Base-by-base conservation (phyloP, 1,139 yeast genomes). In the Protomyces inouyei region DNA sequence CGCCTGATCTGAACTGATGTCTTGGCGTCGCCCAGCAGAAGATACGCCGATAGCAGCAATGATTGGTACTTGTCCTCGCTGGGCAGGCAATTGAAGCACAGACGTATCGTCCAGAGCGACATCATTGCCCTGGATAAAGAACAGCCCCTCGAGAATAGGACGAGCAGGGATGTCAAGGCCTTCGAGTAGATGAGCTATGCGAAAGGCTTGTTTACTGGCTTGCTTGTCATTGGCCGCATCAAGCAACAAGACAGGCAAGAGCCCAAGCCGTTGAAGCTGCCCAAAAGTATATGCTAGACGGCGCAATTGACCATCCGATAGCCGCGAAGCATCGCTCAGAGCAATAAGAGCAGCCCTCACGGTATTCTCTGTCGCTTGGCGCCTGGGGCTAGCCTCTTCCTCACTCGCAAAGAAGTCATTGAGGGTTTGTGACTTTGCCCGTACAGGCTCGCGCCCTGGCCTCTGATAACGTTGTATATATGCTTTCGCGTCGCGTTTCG, bases 401-500 rank as follows among this genome's bases (percentile, higher is more conserved):
- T 28, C 63, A 9, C 52, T 52, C 3, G 25, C 45, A 57, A 59
- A 52, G 36, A 59, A 59, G 3, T 59, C 63, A 32, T 35, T 35
- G 14, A 59, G 25, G 10, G 57, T 25, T 23, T 52, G 43, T 3
- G 52, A 43, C 35, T 43, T 38, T 21, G 38, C 43, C 10, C 53
- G 52, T 40, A 40, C 45, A 25, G 69, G 66, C 79, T 81, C 46
- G 52, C 38, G 51, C 16, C 37, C 55, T 53, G 54, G 69, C 52
- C 25, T 63, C 51, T 55, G 67, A 64, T 32, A 85, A 69, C 82
- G 81, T 52, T 78, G 76, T 52, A 85, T 76, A 70, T 84, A 85
- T 68, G 83, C 83, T 63, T 77, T 78, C 3, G 88, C 88, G 70
- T 85, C 88, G 61, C 89, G 76, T 68, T 85, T 85, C 4, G 89